These are phyloP conservation scores for Ganoderma lucidum DNA, from an alignment of 1,284 basidiomycete species.

Conservation along the genomic window DNA sequence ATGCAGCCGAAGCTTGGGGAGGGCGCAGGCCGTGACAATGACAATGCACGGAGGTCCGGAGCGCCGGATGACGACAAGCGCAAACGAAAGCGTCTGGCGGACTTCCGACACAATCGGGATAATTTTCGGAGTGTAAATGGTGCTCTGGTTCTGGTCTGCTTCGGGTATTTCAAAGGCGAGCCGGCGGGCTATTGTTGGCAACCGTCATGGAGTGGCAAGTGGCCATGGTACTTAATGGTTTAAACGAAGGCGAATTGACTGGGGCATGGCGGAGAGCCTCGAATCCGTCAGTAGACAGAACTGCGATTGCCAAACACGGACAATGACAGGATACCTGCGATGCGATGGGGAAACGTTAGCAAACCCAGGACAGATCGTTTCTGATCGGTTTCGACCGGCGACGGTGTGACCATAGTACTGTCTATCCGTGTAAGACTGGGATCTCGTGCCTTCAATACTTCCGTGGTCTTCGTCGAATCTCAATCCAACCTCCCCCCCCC, in stretches of 20 bases:
- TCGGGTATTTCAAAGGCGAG: not conserved
- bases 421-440: not conserved
- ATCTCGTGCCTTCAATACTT: not conserved
- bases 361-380: not conserved
- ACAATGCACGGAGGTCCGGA: not conserved
- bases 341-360: not conserved
- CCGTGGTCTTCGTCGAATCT: not conserved
- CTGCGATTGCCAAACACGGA: not conserved
- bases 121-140: not conserved
- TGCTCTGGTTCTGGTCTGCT: not conserved
- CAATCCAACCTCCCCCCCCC: no score
- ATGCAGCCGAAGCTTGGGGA: not conserved
- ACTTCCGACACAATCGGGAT: not conserved
- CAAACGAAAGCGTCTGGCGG: slow-evolving; percentile 2
- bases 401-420: not conserved
- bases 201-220: not conserved
- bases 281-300: not conserved
- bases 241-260: not conserved
- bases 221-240: not conserved
- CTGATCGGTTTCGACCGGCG: not conserved
- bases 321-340: not conserved
- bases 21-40: not conserved
- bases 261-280: not conserved
- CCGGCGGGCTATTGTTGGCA: not conserved
- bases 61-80: slow-evolving; percentile 2